Evolutionary conservation across 345 rosid species (phyloP), one percentile per base, ranked within the genome.

Genomic region (Erucastrum elatum): DNA sequence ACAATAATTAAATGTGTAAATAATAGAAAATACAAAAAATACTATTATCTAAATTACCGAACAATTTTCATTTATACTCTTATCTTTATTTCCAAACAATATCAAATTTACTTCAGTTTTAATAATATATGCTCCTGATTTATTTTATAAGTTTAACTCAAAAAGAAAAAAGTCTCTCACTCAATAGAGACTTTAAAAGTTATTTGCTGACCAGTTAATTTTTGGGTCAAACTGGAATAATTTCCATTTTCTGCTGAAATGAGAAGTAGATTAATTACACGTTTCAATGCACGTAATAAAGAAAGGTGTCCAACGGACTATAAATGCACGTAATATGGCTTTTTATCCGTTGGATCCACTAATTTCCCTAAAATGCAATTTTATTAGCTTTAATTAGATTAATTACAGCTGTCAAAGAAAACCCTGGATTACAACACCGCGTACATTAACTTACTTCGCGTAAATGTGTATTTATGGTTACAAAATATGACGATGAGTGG

Each of bases 401-500:
- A 30, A 3, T n/a, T 49, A 63, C 39, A 77, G 69, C 64, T 70
- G 33, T 53, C 33, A 12, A 21, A 26, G 8, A 66, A 55, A 65
- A 17, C 30, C 4, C 6, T 37, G 41, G 31, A 30, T 26, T 59
- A 76, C 26, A 62, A 68, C 5, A 17, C 68, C 80, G 80, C 74
- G 72, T 56, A 13, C 10, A 66, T 75, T 75, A 9, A 55, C 37
- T 75, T 17, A 76, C 69, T 8, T 8, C 13, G 53, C 63, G 44
- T 69, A 63, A 49, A 34, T 53, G 10, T 70, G 26, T 49, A 69
- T 51, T 13, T 21, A 33, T 70, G 31, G 75, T 62, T 70, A 63
- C 41, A 34, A 34, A 59, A 25, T 31, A 35, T 10, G 35, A 58
- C 41, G 17, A 49, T 77, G 58, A 70, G 17, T 53, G 59, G 46